Evolutionary conservation across 2,329 filamentous ascomycete genomes (phyloP).

Genomic region (Lasiodiplodia sp.): DNA sequence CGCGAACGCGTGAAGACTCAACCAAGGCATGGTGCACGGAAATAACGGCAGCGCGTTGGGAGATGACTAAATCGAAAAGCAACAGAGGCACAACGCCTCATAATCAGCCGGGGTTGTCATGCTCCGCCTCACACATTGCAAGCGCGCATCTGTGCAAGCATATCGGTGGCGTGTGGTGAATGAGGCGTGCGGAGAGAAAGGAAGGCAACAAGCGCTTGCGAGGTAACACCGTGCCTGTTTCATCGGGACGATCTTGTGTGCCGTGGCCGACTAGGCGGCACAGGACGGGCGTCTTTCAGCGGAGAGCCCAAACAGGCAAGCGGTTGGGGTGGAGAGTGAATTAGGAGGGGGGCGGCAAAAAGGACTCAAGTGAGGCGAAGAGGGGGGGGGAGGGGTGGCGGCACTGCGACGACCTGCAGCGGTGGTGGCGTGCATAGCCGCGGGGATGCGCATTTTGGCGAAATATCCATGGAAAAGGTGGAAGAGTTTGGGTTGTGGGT

Average conservation of each 20-base stretch:
- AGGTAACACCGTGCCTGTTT: constrained; percentile 22
- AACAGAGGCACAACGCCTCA: constrained; percentile 7
- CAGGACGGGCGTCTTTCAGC: not conserved
- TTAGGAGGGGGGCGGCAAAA: not conserved
- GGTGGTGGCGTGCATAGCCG: constrained; percentile 1
- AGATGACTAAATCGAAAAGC: constrained; percentile 15
- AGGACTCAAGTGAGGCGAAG: not conserved
- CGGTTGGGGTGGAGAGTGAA: not conserved
- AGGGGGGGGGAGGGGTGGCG: not conserved
- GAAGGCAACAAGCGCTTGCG: not conserved
- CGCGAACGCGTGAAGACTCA: constrained; percentile 11
- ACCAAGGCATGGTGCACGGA: not conserved
- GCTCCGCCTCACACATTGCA: constrained; percentile 21
- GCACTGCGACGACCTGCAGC: not conserved
- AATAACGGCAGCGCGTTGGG: constrained; percentile 1
- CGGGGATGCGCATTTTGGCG: constrained; percentile 1
- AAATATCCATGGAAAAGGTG: not conserved
- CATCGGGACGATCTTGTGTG: not conserved
- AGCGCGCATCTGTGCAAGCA: constrained; percentile 8
- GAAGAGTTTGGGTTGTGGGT: not conserved
- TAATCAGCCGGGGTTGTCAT: constrained; percentile 24
- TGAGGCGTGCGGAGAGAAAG: not conserved
- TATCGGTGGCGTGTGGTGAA: constrained; percentile 3
- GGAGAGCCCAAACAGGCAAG: constrained; percentile 1
- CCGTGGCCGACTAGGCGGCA: not conserved